phyloP scores from a whole-genome alignment of 176 grass and related monocot species.

The Secale cereale region DNA sequence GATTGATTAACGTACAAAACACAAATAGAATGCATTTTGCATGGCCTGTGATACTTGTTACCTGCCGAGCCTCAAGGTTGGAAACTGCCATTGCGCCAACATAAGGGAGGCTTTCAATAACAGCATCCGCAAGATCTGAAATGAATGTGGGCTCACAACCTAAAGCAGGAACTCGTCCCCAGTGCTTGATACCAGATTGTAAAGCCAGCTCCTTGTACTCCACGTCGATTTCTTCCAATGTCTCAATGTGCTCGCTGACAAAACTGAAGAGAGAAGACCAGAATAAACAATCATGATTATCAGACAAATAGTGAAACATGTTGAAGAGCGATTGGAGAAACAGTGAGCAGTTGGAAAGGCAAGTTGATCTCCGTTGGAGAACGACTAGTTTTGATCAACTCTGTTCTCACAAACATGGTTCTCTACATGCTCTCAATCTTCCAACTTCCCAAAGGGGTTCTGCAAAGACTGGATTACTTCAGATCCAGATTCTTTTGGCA shows the following conservation, averaged over 20 bases:
- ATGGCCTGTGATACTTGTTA: conserved; percentile 41
- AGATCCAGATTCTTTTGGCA: too few species aligned
- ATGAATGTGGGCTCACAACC: conserved; percentile 80
- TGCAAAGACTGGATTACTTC: too few species aligned
- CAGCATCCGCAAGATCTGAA: conserved; percentile 75
- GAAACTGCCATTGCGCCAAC: conserved; percentile 98
- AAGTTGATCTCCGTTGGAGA: too few species aligned
- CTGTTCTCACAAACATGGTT: too few species aligned
- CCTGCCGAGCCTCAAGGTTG: conserved; percentile 98
- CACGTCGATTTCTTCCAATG: conserved; percentile 98
- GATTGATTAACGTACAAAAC: neutral
- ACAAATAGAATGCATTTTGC: neutral
- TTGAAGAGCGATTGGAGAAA: too few species aligned
- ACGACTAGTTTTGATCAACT: too few species aligned
- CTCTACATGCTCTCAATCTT: too few species aligned
- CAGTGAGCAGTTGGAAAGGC: too few species aligned
- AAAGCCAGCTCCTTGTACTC: conserved; percentile 79
- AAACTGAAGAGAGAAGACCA: conserved; percentile 59
- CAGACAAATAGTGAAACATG: neutral
- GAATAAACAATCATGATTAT: conserved; percentile 7
- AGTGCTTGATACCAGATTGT: conserved; percentile 85
- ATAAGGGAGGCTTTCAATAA: conserved; percentile 95
- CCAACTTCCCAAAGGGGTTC: too few species aligned
- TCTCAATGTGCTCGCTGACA: conserved; percentile 99
- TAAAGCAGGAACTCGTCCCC: conserved; percentile 85